A percentile compares a stretch with the other conserved stretches of the same genome.
phyloP scores from a whole-genome alignment of 208 protist species.

The Herpetomonas samuelpessoai region DNA sequence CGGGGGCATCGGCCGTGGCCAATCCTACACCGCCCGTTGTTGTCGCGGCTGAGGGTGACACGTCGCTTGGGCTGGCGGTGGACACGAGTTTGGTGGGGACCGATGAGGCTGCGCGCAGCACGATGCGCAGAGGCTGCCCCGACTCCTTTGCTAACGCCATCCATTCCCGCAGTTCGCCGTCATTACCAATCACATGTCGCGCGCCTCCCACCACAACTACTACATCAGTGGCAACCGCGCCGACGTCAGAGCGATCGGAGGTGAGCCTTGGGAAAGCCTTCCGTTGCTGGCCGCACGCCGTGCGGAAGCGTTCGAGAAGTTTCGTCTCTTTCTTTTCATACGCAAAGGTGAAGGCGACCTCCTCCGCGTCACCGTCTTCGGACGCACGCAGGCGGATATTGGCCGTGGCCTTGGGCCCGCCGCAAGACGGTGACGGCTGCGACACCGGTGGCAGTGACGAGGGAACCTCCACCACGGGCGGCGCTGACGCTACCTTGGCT shows the following conservation, averaged over 20 bases:
- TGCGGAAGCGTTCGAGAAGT: conserved; percentile 23
- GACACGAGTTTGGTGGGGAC: no score
- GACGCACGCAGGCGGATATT: conserved; percentile 9
- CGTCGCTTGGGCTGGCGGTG: no score
- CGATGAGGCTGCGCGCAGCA: conserved; percentile 3
- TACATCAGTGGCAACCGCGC: no score
- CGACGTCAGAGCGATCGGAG: no score
- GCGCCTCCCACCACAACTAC: conserved; percentile 28
- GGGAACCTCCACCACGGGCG: neutral
- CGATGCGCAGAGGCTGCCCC: conserved; percentile 24
- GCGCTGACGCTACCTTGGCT: neutral
- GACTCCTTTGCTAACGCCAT: conserved; percentile 40
- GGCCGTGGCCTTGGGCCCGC: neutral
- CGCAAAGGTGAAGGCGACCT: conserved; percentile 15
- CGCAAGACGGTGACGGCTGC: neutral
- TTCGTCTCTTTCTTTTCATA: conserved; percentile 26
- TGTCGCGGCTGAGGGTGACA: no score
- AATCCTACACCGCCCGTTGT: no score
- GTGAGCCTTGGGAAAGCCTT: neutral
- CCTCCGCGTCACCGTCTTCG: neutral
- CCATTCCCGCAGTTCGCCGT: conserved; percentile 40
- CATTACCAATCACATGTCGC: conserved; percentile 13
- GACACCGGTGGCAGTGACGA: neutral
- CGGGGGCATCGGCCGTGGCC: no score
- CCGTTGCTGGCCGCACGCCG: conserved; percentile 11